Evolutionary conservation across 2,329 filamentous ascomycete species (phyloP).

Genomic region (Colletotrichum aenigma): DNA sequence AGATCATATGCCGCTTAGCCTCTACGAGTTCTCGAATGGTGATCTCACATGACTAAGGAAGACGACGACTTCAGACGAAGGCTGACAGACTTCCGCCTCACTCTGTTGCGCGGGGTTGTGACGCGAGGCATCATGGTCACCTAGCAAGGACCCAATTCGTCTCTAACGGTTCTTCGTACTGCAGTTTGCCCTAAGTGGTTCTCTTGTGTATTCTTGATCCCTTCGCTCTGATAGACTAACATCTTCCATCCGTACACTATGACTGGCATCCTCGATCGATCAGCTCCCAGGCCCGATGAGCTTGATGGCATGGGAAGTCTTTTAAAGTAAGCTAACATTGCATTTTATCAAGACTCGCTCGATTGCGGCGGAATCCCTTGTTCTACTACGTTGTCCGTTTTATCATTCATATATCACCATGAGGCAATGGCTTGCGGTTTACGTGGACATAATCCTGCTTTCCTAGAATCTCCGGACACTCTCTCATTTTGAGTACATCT

Average conservation of each 20-base stretch:
- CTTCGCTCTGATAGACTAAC: background rate
- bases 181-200: background rate
- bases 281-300: conserved; percentile 3
- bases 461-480: background rate
- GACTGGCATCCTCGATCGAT: background rate
- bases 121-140: background rate
- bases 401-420: background rate
- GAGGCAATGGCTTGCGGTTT: background rate
- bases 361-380: too few relatives aligned
- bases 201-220: background rate
- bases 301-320: background rate
- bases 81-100: background rate
- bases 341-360: too few relatives aligned
- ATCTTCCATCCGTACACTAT: background rate
- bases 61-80: background rate
- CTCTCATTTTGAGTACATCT: background rate
- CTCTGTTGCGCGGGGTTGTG: background rate
- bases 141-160: background rate
- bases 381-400: background rate
- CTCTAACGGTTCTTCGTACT: background rate
- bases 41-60: background rate
- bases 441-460: background rate
- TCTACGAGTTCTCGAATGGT: background rate
- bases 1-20: background rate
- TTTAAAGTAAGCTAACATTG: background rate